Percentiles rank a stretch among this genome's conserved stretches.
These are phyloP conservation scores for Lojkania enalia DNA, from an alignment of 2,329 filamentous ascomycete genomes.

Conservation along the genomic window DNA sequence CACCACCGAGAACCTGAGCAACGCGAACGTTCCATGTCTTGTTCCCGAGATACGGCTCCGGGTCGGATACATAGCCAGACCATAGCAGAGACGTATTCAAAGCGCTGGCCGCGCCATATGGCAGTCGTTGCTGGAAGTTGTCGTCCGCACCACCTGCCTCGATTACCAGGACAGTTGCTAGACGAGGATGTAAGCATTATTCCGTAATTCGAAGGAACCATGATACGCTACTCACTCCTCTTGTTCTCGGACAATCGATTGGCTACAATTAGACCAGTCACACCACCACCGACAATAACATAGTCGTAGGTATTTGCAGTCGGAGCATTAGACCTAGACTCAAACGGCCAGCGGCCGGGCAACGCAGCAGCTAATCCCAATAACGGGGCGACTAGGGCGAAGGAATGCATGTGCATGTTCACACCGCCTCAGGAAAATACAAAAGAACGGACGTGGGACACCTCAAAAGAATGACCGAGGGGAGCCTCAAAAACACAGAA, in stretches of 20 bases:
- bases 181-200: background rate
- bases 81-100: constrained; percentile 25
- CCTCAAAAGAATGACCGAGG: too few relatives aligned
- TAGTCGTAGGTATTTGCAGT: constrained; percentile 16
- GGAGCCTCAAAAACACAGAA: too few relatives aligned
- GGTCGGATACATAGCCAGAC: constrained; percentile 21
- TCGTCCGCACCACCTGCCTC: constrained; percentile 30
- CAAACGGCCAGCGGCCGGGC: too few relatives aligned
- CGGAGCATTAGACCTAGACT: too few relatives aligned
- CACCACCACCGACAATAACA: constrained; percentile 19
- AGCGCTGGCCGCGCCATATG: constrained; percentile 25
- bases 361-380: too few relatives aligned
- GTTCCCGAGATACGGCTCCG: constrained; percentile 23
- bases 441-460: too few relatives aligned
- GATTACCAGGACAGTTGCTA: constrained; percentile 33
- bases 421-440: too few relatives aligned
- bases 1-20: constrained; percentile 28
- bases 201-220: too few relatives aligned
- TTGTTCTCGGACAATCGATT: constrained; percentile 12
- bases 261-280: constrained; percentile 14
- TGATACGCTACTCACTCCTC: constrained; percentile 4
- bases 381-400: too few relatives aligned
- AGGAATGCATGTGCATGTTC: too few relatives aligned
- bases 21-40: constrained; percentile 21
- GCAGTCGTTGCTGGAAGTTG: constrained; percentile 26